phyloP scores from a whole-genome alignment of 2,329 filamentous ascomycete genomes.

The Cordyceps fumosorosea region DNA sequence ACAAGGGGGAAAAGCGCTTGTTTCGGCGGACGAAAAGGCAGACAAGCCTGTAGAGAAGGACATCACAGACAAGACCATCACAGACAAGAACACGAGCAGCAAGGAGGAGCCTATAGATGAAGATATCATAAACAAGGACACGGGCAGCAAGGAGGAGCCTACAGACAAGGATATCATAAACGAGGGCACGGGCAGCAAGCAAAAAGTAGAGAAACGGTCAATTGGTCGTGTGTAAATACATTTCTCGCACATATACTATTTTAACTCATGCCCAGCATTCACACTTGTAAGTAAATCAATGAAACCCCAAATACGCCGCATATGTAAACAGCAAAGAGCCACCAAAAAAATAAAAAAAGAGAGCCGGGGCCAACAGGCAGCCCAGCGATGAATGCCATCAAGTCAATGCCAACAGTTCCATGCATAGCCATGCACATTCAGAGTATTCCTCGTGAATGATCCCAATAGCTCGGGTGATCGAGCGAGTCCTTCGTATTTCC shows the following conservation, averaged over 20 bases:
- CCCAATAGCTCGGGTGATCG: neutral
- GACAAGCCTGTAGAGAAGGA: no score
- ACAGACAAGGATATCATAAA: no score
- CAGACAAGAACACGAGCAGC: no score
- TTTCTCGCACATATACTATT: conserved; percentile 5
- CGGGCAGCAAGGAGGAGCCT: neutral
- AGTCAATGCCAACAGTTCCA: neutral
- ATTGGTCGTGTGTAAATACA: conserved; percentile 8
- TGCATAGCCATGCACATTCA: neutral
- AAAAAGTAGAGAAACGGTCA: conserved; percentile 1
- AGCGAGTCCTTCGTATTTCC: neutral
- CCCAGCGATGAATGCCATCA: neutral
- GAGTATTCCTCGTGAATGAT: neutral
- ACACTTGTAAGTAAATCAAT: neutral
- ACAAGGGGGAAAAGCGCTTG: no score
- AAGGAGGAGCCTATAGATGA: no score
- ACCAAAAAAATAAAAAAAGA: neutral
- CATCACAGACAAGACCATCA: no score
- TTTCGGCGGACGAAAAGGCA: no score
- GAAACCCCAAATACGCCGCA: neutral
- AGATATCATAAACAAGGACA: no score
- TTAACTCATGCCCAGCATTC: conserved; percentile 6
- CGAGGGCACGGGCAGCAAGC: neutral
- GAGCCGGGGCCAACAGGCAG: neutral
- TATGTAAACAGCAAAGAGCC: neutral